Evolutionary conservation across 768 basidiomycete species (phyloP), one percentile per base, ranked within the genome.

Genomic region (Xanthoconium stramineum): DNA sequence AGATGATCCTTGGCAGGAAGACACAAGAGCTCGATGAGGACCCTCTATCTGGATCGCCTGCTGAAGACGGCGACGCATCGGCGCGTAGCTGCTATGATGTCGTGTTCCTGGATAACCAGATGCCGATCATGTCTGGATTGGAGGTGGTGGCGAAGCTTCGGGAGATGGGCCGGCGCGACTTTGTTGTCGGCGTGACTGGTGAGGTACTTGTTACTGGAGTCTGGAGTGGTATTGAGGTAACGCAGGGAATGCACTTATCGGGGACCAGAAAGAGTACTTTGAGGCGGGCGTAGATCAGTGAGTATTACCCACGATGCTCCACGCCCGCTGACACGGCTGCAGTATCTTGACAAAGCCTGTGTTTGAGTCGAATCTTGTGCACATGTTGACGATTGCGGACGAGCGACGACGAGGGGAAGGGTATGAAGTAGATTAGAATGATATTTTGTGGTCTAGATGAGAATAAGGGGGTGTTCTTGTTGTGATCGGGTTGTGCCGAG

Each of bases 151-250:
- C 78, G 52, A 84, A 81, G 67, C 73, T 94, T 38, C 75, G 91
- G 56, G 77, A 79, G 55, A 68, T 84, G 66, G 85, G 84, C 9
- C 77, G 90, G 58, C 73, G 68, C 19, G 90, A 93, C 63, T 88
- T 93, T 64, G 82, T 94, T n/a, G 87, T 92, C 17, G 89, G 88
- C 35, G 85, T 90, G 40, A 90, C 88, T 50, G 89, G 85, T 83
- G 40, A 61, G 76, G 50, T 19, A 32, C 37, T 2, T 24, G 24
- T 5, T 54, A 6, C 28, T 35, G 29, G 29, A 17, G 15, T n/a
- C 5, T 11, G 44, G 32, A n/a, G 8, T 8, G 35, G 33, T 49
- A 19, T 60, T 70, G 58, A 62, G 14, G 14, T 47, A n/a, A 28
- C 35, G 45, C 57, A 81, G 83, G 83, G 9, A 84, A 85, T 62